phyloP scores from a whole-genome alignment of 371 early-diverging fungal genomes.

The Mortierella sp. region DNA sequence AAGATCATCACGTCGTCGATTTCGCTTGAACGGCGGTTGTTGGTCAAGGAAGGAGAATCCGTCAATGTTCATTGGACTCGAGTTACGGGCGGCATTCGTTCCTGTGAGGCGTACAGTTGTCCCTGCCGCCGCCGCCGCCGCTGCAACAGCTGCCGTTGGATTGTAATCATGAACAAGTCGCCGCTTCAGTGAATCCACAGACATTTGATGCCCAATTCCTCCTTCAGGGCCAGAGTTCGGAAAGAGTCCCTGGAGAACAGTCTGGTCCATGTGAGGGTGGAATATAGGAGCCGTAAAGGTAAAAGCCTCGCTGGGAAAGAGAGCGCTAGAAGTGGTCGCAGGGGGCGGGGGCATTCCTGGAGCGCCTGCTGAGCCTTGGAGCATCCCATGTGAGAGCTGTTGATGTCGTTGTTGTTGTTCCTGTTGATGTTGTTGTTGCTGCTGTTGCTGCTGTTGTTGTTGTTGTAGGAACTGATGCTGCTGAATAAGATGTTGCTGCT shows the following conservation, averaged over 20 bases:
- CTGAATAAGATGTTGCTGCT: conserved; percentile 18
- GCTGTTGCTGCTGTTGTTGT: conserved; percentile 27
- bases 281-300: conserved; percentile 48
- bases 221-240: conserved; percentile 43
- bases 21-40: conserved; percentile 48
- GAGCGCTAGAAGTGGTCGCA: conserved; percentile 13
- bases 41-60: conserved; percentile 36
- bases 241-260: conserved; percentile 30
- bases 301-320: conserved; percentile 46
- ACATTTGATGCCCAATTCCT: conserved; percentile 51
- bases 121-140: background rate
- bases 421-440: conserved; percentile 21
- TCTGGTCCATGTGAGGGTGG: conserved; percentile 40
- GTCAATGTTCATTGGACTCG: conserved; percentile 36
- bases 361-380: conserved; percentile 18
- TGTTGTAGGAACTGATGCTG: conserved; percentile 10
- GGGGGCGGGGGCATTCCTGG: conserved; percentile 12
- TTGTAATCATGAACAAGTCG: conserved; percentile 47
- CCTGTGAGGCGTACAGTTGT: conserved; percentile 33
- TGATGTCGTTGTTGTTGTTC: conserved; percentile 7
- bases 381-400: conserved; percentile 17
- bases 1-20: conserved; percentile 38
- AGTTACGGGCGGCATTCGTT: conserved; percentile 24
- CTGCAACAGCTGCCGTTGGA: no score
- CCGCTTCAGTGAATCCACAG: conserved; percentile 41